Base-by-base conservation (phyloP, 2,329 filamentous ascomycete species). In the Phaeosphaeriaceae sp. region DNA sequence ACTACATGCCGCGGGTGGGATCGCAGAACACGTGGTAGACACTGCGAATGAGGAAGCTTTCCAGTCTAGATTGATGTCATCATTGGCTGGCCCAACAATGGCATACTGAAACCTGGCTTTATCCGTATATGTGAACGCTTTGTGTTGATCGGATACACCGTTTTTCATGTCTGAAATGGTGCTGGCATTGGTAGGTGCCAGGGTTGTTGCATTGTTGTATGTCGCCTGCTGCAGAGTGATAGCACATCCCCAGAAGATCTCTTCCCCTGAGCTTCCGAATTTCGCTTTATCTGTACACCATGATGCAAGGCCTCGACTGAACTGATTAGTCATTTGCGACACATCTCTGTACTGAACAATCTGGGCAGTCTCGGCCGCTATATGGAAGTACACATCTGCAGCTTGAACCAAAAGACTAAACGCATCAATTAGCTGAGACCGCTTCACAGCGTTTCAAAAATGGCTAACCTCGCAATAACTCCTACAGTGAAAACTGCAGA, bases 321-420 rank as follows among this genome's bases (percentile, higher is more conserved):
- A 62, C 27, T 53, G 44, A 24, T 49, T 33, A 3, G 42, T 11
- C 19, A n/a, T 17, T 33, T 48, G 19, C 17, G 42, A 22, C 25
- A 50, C n/a, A 3, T 50, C 20, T 11, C 49, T 36, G 20, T 57
- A 21, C 47, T 64, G 55, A 22, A 58, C 42, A 11, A 56, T 27
- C 41, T 60, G 54, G 11, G 55, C 53, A 21, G 58, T 33, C 44
- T 60, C 56, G 11, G 57, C 51, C 19, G 48, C 51, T 22, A 66
- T 51, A 42, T 66, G 63, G 22, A 66, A 56, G 44, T 62, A 64
- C 1, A 52, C 49, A 24, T 66, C 61, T 17, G 58, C 63, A 20
- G 44, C 52, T 51, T 66, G 63, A n/a, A 66, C 51, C 13, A 62
- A 52, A 11, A 64, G 19, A 57, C 41, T 44, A 7, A 7, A 19